phyloP scores from a whole-genome alignment of 768 basidiomycete genomes.

The Amanita polypyramis region DNA sequence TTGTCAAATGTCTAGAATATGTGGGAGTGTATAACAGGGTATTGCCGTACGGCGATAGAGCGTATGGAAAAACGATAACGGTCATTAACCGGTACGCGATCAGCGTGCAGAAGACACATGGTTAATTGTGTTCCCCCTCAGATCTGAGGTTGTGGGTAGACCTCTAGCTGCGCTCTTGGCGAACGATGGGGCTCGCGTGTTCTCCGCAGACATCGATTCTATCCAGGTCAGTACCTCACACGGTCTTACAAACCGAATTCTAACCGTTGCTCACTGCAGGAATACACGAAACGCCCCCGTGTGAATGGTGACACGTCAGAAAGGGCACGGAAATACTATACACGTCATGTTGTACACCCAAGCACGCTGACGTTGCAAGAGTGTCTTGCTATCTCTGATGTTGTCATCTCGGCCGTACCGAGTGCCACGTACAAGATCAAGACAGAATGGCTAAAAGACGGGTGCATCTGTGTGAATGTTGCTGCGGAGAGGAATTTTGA shows the following conservation, averaged over 20 bases:
- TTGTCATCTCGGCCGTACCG: conserved; percentile 92
- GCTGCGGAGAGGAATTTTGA: conserved; percentile 97
- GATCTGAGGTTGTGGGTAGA: conserved; percentile 94
- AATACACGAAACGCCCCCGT: conserved; percentile 88
- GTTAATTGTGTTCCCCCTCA: conserved; percentile 17
- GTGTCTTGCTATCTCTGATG: conserved; percentile 79
- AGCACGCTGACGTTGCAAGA: conserved; percentile 60
- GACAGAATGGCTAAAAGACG: conserved; percentile 85
- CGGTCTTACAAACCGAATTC: background rate
- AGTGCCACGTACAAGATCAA: conserved; percentile 76
- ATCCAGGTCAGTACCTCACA: conserved; percentile 46
- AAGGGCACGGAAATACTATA: conserved; percentile 47
- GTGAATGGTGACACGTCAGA: conserved; percentile 18
- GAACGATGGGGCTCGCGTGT: conserved; percentile 94
- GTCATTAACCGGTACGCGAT: conserved; percentile 79
- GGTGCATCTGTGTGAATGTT: conserved; percentile 89
- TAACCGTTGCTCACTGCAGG: conserved; percentile 24
- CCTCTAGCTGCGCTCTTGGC: conserved; percentile 92
- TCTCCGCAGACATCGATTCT: conserved; percentile 92
- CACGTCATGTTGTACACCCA: conserved; percentile 75
- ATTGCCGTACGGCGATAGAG: conserved; percentile 88
- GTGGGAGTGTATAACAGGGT: conserved; percentile 89
- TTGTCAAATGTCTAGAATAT: conserved; percentile 91
- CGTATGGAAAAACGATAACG: conserved; percentile 86
- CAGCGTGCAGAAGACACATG: background rate